Percentiles rank a stretch among this genome's conserved stretches.
Evolutionary conservation across 192 early-diverging fungal genomes (phyloP).

Genomic region (Linnemannia elongata): DNA sequence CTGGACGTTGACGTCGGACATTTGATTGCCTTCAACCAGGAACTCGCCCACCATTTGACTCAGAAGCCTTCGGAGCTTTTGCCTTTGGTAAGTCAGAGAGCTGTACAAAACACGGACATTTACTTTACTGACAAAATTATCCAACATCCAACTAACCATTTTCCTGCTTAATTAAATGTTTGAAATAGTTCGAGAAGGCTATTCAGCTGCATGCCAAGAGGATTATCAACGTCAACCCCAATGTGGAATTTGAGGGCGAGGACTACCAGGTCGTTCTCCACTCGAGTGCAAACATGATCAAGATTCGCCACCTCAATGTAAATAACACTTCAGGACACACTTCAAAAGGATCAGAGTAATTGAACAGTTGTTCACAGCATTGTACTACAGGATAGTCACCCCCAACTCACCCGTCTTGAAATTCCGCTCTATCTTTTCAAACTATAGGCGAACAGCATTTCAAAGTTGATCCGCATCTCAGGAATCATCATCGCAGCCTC

Average conservation of each 20-base stretch:
- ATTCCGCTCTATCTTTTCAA: not conserved
- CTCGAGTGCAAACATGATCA: slow-evolving; percentile 88
- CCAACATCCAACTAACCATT: not conserved
- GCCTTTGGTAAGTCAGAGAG: slow-evolving; percentile 73
- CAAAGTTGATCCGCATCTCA: slow-evolving; percentile 93
- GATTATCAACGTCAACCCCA: slow-evolving; percentile 71
- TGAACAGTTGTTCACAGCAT: not conserved
- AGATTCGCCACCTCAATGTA: slow-evolving; percentile 93
- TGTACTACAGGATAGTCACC: not conserved
- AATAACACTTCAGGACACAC: slow-evolving; percentile 16
- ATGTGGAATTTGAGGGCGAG: slow-evolving; percentile 72
- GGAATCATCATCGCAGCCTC: slow-evolving; percentile 97
- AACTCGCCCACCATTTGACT: slow-evolving; percentile 83
- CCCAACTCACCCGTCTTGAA: slow-evolving; percentile 11
- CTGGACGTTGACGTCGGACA: slow-evolving; percentile 92
- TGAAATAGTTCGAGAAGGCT: slow-evolving; percentile 87
- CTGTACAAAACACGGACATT: not conserved
- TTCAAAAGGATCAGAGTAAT: not conserved
- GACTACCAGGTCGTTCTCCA: slow-evolving; percentile 92
- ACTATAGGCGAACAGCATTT: slow-evolving; percentile 81
- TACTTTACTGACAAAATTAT: too few relatives aligned
- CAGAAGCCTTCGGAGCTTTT: slow-evolving; percentile 85
- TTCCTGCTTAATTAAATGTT: not conserved
- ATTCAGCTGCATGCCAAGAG: slow-evolving; percentile 82
- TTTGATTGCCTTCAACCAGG: slow-evolving; percentile 86